These are phyloP conservation scores for Neofusicoccum cordaticola DNA, from an alignment of 2,329 filamentous ascomycete species.

Conservation along the genomic window DNA sequence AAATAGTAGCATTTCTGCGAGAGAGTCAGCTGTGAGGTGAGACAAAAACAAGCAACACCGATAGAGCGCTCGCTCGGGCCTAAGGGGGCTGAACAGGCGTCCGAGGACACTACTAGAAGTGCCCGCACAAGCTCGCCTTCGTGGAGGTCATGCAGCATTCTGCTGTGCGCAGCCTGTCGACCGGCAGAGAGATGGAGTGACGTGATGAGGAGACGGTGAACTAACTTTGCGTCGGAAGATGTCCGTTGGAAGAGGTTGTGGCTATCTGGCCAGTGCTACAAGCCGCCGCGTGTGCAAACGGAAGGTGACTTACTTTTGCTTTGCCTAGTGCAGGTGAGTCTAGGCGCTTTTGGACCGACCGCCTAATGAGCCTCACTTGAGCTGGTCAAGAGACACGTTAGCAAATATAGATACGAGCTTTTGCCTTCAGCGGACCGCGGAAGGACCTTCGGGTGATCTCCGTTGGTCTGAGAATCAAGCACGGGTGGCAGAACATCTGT, in stretches of 20 bases:
- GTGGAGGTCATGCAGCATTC: too few species aligned
- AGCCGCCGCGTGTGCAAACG: not conserved
- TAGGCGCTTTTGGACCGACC: not conserved
- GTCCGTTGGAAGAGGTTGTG: not conserved
- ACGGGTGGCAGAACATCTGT: not conserved
- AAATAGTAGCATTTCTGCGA: too few species aligned
- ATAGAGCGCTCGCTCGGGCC: too few species aligned
- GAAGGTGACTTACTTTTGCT: not conserved
- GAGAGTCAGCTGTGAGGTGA: too few species aligned
- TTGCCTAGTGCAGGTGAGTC: not conserved
- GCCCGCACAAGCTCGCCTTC: too few species aligned
- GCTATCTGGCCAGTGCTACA: not conserved
- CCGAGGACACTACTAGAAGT: too few species aligned
- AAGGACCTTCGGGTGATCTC: not conserved
- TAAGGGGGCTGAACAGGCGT: too few species aligned
- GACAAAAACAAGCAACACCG: too few species aligned
- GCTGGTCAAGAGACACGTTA: too few species aligned
- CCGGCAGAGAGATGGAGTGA: not conserved
- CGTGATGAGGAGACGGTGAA: too few species aligned
- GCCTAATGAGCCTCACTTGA: too few species aligned
- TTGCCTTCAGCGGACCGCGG: not conserved
- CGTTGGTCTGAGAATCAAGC: not conserved
- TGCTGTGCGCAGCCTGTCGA: not conserved
- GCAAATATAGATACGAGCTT: not conserved
- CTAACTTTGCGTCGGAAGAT: too few species aligned